These are phyloP conservation scores for Neonothopanus nambi DNA, from an alignment of 1,284 basidiomycete species.

Conservation along the genomic window DNA sequence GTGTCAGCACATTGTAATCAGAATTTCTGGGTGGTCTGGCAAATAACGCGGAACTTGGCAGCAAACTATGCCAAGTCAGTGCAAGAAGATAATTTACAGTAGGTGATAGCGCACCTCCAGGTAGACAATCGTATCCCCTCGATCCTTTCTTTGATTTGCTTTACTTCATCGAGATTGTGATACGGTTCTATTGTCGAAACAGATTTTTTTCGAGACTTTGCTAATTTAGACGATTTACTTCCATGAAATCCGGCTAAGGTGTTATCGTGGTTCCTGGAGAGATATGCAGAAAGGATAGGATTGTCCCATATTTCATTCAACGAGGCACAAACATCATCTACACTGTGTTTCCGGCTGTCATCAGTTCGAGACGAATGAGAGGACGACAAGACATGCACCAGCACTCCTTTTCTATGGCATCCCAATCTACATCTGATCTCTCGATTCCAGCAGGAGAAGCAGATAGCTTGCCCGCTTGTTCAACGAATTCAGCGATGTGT, in stretches of 20 bases:
- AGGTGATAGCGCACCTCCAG: conserved; percentile 52
- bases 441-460: not conserved
- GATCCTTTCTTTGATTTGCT: conserved; percentile 47
- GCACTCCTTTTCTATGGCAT: conserved; percentile 40
- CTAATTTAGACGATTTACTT: conserved; percentile 33
- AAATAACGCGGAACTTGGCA: conserved; percentile 55
- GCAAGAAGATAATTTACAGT: not conserved
- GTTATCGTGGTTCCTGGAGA: conserved; percentile 54
- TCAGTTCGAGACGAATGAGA: not conserved
- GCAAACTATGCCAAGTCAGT: conserved; percentile 40
- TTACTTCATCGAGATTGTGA: conserved; percentile 42
- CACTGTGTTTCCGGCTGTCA: conserved; percentile 36
- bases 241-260: conserved; percentile 47
- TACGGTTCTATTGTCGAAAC: conserved; percentile 38
- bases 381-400: conserved; percentile 31
- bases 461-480: conserved; percentile 21
- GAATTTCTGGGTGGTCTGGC: conserved; percentile 62
- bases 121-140: conserved; percentile 51
- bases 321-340: conserved; percentile 51
- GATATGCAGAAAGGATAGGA: conserved; percentile 57
- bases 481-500: conserved; percentile 43
- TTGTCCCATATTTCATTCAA: conserved; percentile 52
- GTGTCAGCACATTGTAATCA: conserved; percentile 60
- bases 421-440: conserved; percentile 24
- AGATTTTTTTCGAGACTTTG: conserved; percentile 39